Evolutionary conservation across 2,329 filamentous ascomycete species (phyloP).

Genomic region (Fusarium penzigii): DNA sequence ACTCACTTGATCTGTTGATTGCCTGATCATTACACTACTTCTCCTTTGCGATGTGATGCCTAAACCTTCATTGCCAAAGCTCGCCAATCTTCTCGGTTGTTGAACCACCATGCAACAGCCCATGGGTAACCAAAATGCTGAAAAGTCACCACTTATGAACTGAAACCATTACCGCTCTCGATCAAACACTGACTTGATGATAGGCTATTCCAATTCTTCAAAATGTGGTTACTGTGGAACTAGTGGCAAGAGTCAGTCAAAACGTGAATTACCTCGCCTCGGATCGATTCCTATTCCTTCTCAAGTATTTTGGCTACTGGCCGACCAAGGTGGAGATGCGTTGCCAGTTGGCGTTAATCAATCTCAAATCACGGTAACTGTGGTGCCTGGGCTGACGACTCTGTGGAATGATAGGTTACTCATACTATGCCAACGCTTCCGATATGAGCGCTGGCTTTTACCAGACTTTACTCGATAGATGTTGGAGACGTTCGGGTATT

Average conservation of each 20-base stretch:
- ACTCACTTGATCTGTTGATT: background rate
- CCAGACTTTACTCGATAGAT: slow-evolving; percentile 70
- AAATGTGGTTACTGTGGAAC: slow-evolving; percentile 56
- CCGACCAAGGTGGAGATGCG: too few species aligned
- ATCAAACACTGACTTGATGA: slow-evolving; percentile 17
- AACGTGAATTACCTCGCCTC: slow-evolving; percentile 37
- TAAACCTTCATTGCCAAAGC: background rate
- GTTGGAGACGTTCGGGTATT: slow-evolving; percentile 73
- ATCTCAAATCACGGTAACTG: background rate
- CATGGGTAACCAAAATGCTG: slow-evolving; percentile 7
- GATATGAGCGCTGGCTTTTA: slow-evolving; percentile 68
- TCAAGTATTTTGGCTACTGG: background rate
- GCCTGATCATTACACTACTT: background rate
- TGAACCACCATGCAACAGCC: slow-evolving; percentile 3
- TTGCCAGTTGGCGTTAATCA: background rate
- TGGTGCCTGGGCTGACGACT: slow-evolving; percentile 21
- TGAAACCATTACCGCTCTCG: slow-evolving; percentile 9
- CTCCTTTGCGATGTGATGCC: background rate
- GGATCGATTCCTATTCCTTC: slow-evolving; percentile 3
- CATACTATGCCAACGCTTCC: slow-evolving; percentile 68
- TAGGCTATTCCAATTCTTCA: slow-evolving; percentile 54
- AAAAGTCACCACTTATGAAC: slow-evolving; percentile 25
- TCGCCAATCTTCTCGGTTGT: background rate
- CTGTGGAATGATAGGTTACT: slow-evolving; percentile 57
- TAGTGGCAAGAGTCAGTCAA: slow-evolving; percentile 51